Conservation (phyloP, 345 rosid species). For the Sapria himalayana region DNA sequence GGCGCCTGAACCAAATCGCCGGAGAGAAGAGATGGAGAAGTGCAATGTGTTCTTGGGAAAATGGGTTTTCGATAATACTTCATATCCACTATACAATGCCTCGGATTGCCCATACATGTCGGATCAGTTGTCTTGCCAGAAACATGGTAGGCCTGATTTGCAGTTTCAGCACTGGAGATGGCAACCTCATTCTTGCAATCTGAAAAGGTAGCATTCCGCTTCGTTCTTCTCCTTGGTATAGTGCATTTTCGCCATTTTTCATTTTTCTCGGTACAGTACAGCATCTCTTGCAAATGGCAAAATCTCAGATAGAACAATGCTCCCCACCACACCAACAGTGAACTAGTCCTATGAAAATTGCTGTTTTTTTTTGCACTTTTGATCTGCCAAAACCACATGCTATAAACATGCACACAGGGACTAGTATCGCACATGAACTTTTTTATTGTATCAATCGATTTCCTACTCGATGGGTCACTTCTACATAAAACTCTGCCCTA, state of each 20-base stretch:
- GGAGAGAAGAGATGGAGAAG: slow-evolving; percentile 17
- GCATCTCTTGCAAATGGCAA: too few species aligned
- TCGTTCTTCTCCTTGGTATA: not conserved
- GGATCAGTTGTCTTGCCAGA: slow-evolving; percentile 86
- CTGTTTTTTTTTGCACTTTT: too few species aligned
- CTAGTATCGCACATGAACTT: too few species aligned
- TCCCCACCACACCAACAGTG: too few species aligned
- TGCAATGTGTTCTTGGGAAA: slow-evolving; percentile 77
- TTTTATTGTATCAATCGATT: too few species aligned
- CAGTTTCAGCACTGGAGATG: slow-evolving; percentile 76
- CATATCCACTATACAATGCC: slow-evolving; percentile 66
- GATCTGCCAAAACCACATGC: too few species aligned
- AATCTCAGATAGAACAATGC: too few species aligned
- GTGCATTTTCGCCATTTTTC: not conserved
- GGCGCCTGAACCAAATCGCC: slow-evolving; percentile 10
- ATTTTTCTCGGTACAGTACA: too few species aligned
- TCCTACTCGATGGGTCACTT: too few species aligned
- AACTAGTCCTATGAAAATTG: too few species aligned
- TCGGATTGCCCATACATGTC: slow-evolving; percentile 92
- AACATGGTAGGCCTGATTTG: slow-evolving; percentile 82
- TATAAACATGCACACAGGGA: too few species aligned
- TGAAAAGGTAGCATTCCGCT: slow-evolving; percentile 29
- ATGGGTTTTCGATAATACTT: slow-evolving; percentile 64
- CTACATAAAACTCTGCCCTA: too few species aligned
- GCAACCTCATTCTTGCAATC: slow-evolving; percentile 78